Evolutionary conservation across 2,329 filamentous ascomycete species (phyloP), one percentile per base, ranked within the genome.

Genomic region (Fusarium albosuccineum): DNA sequence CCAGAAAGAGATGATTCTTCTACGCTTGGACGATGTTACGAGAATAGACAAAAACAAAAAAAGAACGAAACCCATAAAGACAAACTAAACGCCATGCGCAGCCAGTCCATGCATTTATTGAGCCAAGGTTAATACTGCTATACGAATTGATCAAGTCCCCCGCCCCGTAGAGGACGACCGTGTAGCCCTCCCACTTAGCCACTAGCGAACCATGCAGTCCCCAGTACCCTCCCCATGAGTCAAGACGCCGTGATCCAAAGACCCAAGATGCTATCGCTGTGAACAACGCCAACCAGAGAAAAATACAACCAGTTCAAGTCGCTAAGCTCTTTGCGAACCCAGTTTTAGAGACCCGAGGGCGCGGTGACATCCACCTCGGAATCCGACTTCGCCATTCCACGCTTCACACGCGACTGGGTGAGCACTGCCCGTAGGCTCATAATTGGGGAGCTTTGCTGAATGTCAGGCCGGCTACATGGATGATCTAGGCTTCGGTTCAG

Each of bases 31-130:
- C 54, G 68, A 74, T 52, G 52, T 67, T 67, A 66, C 50, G 67
- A 72, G 62, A 22, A 73, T 67, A 72, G 69, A 76, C 60, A 66
- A 74, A 62, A 73, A 51, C 57, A 62, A 59, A 60, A 65, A 66
- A 60, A 54, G 57, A 68, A 68, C 22, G 22, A 22, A 22, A 22
- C 22, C 22, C 22, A 22, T 22, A 22, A 42, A 30, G 36, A 52
- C 11, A 54, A 9, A 33, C 30, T n/a, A 57, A 58, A 57, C 54
- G 52, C 34, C 55, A 52, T 14, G 27, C 22, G 22, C 22, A 22
- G 22, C 22, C 22, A 22, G 22, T 13, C 50, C 63, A 37, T 33
- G 48, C 37, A 27, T 27, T 42, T 42, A 48, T 44, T 52, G 36
- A 40, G 40, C 29, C 39, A 13, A n/a, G 9, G 36, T 56, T 14